Base-by-base conservation (phyloP, 2,329 filamentous ascomycete species). In the Pestalotiopsis sp. region DNA sequence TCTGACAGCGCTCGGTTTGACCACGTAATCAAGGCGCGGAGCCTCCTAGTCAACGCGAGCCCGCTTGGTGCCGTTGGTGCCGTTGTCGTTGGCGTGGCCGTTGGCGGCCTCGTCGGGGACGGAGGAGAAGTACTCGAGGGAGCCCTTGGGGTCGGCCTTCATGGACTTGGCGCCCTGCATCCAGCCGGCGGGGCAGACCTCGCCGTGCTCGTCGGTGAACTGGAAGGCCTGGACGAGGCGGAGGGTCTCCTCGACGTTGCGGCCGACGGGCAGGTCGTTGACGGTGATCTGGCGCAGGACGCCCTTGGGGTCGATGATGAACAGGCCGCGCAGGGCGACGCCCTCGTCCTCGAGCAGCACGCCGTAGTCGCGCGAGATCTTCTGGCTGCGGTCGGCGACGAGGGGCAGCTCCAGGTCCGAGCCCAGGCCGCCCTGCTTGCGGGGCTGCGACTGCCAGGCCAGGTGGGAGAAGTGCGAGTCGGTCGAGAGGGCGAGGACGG, bases 141-240 rank as follows among this genome's bases (percentile, higher is more conserved):
- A 84, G 66, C 82, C 83, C 79, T 85, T 85, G 72, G 84, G 83
- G 69, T 84, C 83, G 68, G 84, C 82, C 82, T 86, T 86, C 79
- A 86, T 85, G 66, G 79, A 80, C 78, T 85, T 81, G 75, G 76
- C 77, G 64, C 84, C 84, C 69, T 81, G 77, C 69, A 81, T 80
- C 84, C 84, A 86, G 74, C 83, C 84, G 66, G 84, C 84, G 59
- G 84, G 84, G 80, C 84, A 95, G 67, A 93, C 87, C 78, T 93
- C 90, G 80, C 94, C 94, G 85, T 92, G 93, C 73, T 93, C 92
- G 73, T 95, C 92, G 13, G 92, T 92, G 83, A 95, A 93, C 80
- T 95, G 93, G 79, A 94, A 94, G 5, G 92, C 91, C 72, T 91
- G 86, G 69, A 91, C 87, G 1, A 92, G 91, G 49, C 89, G 87